Percentiles rank a stretch among this genome's conserved stretches.
Evolutionary conservation across 768 basidiomycete species (phyloP).

Genomic region (Auriculariales sp.): DNA sequence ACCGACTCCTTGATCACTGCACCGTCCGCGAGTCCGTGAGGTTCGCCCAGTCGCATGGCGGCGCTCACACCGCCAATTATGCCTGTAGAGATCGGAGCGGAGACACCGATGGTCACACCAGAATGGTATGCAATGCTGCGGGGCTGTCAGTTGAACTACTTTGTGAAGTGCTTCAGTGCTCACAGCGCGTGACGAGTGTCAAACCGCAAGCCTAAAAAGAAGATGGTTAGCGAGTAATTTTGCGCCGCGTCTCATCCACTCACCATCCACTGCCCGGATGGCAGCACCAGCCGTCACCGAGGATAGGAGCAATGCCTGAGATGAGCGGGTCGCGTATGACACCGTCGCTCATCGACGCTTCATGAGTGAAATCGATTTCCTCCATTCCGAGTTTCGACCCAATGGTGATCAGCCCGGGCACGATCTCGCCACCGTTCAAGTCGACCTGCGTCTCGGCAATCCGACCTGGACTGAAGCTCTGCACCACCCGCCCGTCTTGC

Average conservation of each 20-base stretch:
- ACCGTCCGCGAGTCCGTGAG: constrained; percentile 39
- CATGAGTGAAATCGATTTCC: constrained; percentile 46
- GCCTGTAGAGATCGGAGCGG: constrained; percentile 38
- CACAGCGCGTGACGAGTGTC: constrained; percentile 21
- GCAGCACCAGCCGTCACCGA: constrained; percentile 24
- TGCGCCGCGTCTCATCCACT: no score
- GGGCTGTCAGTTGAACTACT: constrained; percentile 4
- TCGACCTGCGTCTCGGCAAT: constrained; percentile 24
- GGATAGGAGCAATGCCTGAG: constrained; percentile 18
- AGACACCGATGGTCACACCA: constrained; percentile 59
- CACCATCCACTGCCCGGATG: constrained; percentile 40
- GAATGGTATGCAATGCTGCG: constrained; percentile 53
- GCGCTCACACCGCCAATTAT: constrained; percentile 51
- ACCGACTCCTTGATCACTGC: constrained; percentile 53
- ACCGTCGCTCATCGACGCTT: constrained; percentile 61
- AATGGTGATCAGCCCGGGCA: constrained; percentile 51
- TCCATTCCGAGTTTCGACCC: constrained; percentile 55
- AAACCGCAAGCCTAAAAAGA: constrained; percentile 12
- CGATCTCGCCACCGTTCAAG: constrained; percentile 47
- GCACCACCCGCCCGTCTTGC: not conserved
- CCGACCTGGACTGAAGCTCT: constrained; percentile 23
- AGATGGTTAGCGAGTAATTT: not conserved
- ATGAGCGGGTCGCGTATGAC: constrained; percentile 37
- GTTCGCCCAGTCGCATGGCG: constrained; percentile 43
- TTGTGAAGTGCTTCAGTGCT: constrained; percentile 5